Evolutionary conservation across 2,329 filamentous ascomycete species (phyloP), one percentile per base, ranked within the genome.

Genomic region (Xylaria arbuscula): DNA sequence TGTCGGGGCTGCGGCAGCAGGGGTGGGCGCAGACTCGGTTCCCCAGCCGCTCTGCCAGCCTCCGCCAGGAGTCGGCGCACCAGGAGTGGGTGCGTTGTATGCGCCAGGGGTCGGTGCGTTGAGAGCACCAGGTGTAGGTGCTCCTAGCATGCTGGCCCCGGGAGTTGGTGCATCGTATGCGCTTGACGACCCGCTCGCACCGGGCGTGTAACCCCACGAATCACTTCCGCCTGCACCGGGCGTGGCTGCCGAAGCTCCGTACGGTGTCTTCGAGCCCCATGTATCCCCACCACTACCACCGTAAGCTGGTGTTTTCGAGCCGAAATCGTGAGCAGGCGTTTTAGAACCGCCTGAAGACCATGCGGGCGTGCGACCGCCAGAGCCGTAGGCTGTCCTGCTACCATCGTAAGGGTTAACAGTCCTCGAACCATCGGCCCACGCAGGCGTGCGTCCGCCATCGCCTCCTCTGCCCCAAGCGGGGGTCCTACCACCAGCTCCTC

Each of bases 181-280:
- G 47, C 77, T 78, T 0, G 84, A 82, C 8, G 81, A 79, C 10
- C 81, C 83, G 42, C 81, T 82, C 2, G 82, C 80, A 0, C 84
- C 85, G 1, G 86, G 83, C 1, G 86, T 87, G 76, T 88, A 88
- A 45, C 86, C 86, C 88, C 88, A 90, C 6, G 85, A 81, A 67
- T 90, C 88, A 59, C 83, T 83, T 61, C 84, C 87, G 75, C 85
- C 87, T 61, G 84, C 87, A 10, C 85, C 86, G 0, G 87, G 87
- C 0, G 87, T 89, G 1, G 87, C 86, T 3, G 87, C 87, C 2
- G 87, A 87, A 9, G 82, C 83, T 32, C 87, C 88, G 77, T 92
- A 94, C 2, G 94, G 94, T 0, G 93, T 97, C 79, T 94, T 93
- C 36, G 91, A 92, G 7, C 92, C 88, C 83, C 91, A 93, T 38